A percentile compares a stretch with the other conserved stretches of the same genome.
Conservation (phyloP, 73 alveolate species). For the Paraurostyla sp. region DNA sequence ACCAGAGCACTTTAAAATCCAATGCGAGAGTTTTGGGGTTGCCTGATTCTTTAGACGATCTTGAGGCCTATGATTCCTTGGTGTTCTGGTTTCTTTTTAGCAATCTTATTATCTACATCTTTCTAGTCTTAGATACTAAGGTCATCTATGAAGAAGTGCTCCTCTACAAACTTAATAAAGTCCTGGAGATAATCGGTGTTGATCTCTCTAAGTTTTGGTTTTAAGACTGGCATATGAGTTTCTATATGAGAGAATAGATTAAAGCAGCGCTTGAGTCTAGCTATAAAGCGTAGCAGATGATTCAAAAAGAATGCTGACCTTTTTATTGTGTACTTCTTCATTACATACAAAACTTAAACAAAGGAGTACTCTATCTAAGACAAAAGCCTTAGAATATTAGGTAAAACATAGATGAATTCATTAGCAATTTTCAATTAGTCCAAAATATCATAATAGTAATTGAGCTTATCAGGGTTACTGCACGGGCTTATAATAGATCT, state of each 20-base stretch:
- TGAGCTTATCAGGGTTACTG: background rate
- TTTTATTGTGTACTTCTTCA: conserved; percentile 5
- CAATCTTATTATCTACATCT: background rate
- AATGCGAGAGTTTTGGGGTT: conserved; percentile 7
- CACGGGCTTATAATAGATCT: background rate
- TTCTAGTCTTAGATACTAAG: too few species aligned
- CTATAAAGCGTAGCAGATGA: background rate
- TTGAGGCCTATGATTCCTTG: background rate
- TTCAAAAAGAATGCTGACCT: background rate
- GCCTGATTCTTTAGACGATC: background rate
- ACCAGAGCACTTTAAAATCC: conserved; percentile 31
- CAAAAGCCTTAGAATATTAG: background rate
- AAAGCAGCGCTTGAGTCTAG: background rate
- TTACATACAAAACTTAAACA: conserved; percentile 5
- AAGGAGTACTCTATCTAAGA: background rate
- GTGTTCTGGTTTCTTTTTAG: background rate
- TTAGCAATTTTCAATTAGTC: background rate
- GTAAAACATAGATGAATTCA: background rate
- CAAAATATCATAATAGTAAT: conserved; percentile 14
- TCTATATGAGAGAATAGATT: background rate
- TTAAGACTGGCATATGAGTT: background rate
- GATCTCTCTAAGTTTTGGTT: background rate
- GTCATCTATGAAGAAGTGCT: background rate
- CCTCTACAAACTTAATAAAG: background rate
- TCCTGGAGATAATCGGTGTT: conserved; percentile 5